Base-by-base conservation (phyloP, 441 rosid species). In the Arabidopsis hybrid region DNA sequence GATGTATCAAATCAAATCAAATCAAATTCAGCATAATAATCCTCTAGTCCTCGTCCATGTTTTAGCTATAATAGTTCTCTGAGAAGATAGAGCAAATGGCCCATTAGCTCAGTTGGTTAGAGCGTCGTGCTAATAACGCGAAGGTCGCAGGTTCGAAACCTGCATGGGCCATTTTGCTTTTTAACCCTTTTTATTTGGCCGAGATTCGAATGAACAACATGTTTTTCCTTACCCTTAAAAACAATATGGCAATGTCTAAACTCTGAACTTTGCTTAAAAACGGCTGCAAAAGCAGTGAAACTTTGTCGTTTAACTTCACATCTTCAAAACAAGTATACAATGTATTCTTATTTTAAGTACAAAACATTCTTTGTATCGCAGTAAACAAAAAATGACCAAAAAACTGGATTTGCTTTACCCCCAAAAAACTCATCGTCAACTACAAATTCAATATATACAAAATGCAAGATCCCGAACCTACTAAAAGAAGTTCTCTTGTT, bases 101-200 rank as follows among this genome's bases (percentile, higher is more conserved):
- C 80, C 52, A 60, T 77, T 77, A 77, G 77, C 77, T 77, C 80
- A 72, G 77, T 58, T 57, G 71, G 69, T 64, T 68, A 69, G 72
- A 65, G 69, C 38, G 87, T 89, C 88, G 88, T 92, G 94, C 92
- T 90, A 94, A 92, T 88, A 94, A 89, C 92, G 87, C 92, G 84
- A 88, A 87, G 91, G 87, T 88, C 90, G 78, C 87, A 90, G 90
- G 96, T 88, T 88, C 85, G 83, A 87, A 43, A 83, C 89, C 90
- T 88, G 90, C 80, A 88, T 83, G 80, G 93, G 90, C 89, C 89
- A 85, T 17, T 46, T 21, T 47, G 0, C 29, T 21, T 21, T 16
- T 3, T 12, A 42, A 17, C 1, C 3, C 1, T n/a, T 62, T 8
- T 29, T 2, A 38, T 17, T 35, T 17, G 1, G 12, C n/a, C n/a